phyloP scores from a whole-genome alignment of 2,329 filamentous ascomycete species.

The Neodidymelliopsis sp. region DNA sequence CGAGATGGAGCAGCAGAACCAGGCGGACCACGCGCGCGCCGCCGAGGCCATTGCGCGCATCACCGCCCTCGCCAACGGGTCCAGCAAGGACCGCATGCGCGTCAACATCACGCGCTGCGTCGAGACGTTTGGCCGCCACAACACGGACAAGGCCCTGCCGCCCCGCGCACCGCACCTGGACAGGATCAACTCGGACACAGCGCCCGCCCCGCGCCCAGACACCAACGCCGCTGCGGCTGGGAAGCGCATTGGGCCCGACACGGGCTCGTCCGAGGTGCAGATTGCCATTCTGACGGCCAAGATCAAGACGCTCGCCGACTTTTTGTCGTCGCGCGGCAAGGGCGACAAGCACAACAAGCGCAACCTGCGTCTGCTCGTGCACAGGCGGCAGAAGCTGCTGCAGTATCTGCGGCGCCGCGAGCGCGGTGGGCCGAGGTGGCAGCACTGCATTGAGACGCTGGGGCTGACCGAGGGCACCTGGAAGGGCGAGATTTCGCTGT shows the following conservation, averaged over 20 bases:
- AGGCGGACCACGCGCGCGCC: constrained; percentile 68
- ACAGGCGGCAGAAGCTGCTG: constrained; percentile 87
- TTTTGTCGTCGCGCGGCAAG: constrained; percentile 73
- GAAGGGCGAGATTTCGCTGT: constrained; percentile 86
- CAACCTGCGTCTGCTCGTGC: constrained; percentile 83
- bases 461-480: constrained; percentile 88
- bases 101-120: constrained; percentile 87
- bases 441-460: constrained; percentile 81
- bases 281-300: constrained; percentile 94
- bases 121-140: constrained; percentile 87
- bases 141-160: constrained; percentile 76
- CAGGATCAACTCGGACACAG: constrained; percentile 54
- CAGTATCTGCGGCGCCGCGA: constrained; percentile 89
- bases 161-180: constrained; percentile 63
- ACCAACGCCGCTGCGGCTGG: constrained; percentile 38
- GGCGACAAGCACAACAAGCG: constrained; percentile 96
- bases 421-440: constrained; percentile 88
- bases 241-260: constrained; percentile 85
- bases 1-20: constrained; percentile 31
- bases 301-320: constrained; percentile 80
- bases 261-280: constrained; percentile 96
- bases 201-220: constrained; percentile 53
- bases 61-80: constrained; percentile 77
- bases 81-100: constrained; percentile 77
- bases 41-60: constrained; percentile 81